Conservation (phyloP, 306 rosid species). For the Pterocarpus santalinus region DNA sequence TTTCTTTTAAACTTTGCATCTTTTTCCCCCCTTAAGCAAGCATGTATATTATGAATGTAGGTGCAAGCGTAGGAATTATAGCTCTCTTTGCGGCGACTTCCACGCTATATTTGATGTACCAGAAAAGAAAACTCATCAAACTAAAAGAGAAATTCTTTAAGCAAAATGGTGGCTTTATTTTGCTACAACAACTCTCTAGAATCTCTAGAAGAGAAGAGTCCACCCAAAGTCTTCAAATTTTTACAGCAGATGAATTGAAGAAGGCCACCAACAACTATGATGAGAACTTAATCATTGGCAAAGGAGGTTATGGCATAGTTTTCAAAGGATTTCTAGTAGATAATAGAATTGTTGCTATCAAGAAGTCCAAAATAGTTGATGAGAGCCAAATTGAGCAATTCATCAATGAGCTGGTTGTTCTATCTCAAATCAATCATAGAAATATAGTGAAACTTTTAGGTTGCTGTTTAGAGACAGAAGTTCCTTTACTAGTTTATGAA, state of each 20-base stretch:
- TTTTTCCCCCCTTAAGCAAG: no score
- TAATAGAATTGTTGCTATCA: conserved; percentile 41
- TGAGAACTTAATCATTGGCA: conserved; percentile 31
- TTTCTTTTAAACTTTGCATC: no score
- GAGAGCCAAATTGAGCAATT: conserved; percentile 52
- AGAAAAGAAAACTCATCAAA: conserved; percentile 46
- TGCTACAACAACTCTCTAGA: conserved; percentile 45
- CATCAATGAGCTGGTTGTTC: conserved; percentile 56
- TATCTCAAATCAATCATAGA: conserved; percentile 57
- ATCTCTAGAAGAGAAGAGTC: conserved; percentile 28
- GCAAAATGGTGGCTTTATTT: conserved; percentile 52
- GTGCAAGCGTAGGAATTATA: not conserved
- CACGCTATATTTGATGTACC: conserved; percentile 30
- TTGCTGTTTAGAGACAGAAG: conserved; percentile 35
- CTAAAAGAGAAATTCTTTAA: conserved; percentile 45
- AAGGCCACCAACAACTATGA: conserved; percentile 55
- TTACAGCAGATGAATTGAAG: conserved; percentile 38
- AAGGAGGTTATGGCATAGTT: conserved; percentile 55
- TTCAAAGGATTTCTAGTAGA: conserved; percentile 45
- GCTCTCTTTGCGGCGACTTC: not conserved
- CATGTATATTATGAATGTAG: conserved; percentile 33
- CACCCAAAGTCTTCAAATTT: conserved; percentile 30
- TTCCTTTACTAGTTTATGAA: conserved; percentile 25
- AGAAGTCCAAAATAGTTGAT: conserved; percentile 50
- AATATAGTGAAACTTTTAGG: conserved; percentile 25